Base-by-base conservation (phyloP, 768 basidiomycete species). In the Psilocybe azurescens region DNA sequence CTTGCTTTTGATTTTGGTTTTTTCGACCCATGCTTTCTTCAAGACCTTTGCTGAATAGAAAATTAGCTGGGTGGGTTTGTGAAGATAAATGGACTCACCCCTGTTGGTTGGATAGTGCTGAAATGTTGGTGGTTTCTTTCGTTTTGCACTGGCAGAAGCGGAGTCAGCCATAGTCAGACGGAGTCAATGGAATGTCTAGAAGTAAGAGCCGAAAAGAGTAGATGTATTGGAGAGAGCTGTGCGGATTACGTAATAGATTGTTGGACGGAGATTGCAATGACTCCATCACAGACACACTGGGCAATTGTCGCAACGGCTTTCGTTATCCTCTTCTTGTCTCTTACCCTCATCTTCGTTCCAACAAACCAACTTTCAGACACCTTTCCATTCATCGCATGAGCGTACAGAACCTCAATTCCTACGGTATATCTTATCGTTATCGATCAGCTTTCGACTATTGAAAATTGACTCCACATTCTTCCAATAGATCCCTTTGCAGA, bases 401-500 rank as follows among this genome's bases (percentile, higher is more conserved):
- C 91, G 89, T 94, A 79, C 91, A 94, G 89, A 94, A 94, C 76
- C 88, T 94, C 75, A 89, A 85, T 80, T 82, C 89, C 75, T 88
- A 86, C 78, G 93, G 93, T 93, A 59, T 61, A 87, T 78, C 13
- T 33, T 44, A 48, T 52, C 32, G 63, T 67, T 67, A 66, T 70
- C 63, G 72, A 74, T 72, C 51, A 48, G 38, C 48, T 33, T 13
- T 24, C 11, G 36, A 47, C 11, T 39, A 44, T 56, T 49, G 58
- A 51, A 56, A 62, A 56, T 63, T 69, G 58, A 63, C 58, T 47
- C 68, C 54, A 56, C 61, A 46, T 63, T 38, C 59, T 13, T 46
- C 18, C 49, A 24, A 56, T 65, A 95, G 95, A 97, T 87, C 95
- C 95, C 82, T 97, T 97, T 84, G 93, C 92, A 82, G 95, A 95